Evolutionary conservation across 176 grass and related monocot species (phyloP), one percentile per base, ranked within the genome.

Genomic region (Avena insularis): DNA sequence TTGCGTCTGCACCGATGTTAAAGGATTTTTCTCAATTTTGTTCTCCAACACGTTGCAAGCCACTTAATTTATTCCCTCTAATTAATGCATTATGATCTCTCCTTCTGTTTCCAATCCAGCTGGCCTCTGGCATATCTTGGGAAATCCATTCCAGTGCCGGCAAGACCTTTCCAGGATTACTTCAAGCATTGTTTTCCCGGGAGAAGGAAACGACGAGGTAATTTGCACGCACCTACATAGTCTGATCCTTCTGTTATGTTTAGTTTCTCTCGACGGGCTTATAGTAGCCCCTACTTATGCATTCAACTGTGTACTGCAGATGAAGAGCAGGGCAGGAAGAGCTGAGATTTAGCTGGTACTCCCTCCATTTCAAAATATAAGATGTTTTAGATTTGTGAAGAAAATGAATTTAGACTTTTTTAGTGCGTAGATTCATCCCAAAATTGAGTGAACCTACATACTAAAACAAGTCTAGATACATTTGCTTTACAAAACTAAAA

Each of bases 81-180:
- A 12, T 85, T 16, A 27, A 9, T 19, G 81, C 61, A 23, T 87
- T 71, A 60, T 84, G 61, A 89, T 47, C 16, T 69, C 6, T 55
- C 31, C 58, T 14, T 45, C 57, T 33, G 67, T 67, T 40, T 71
- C 60, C 38, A 35, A 86, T 91, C 72, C 80, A 93, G 93, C 54
- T 95, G 93, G 91, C 93, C 93, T 27, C 72, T 93, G n/a, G 89
- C 86, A 40, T 85, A 80, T 68, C 15, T 88, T 19, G 93, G 89
- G 45, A 95, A 95, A 80, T 85, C 80, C 69, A 78, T 95, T 65
- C 93, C 91, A 8, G 89, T 95, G 64, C 91, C 91, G 0, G 31
- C 49, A 48, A 91, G 63, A 65, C 86, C 91, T 43, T 83, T 93
- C 40, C 63, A 71, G 36, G 85, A 83, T 19, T 93, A 89, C 66